Percentiles rank a stretch among this genome's conserved stretches.
Evolutionary conservation across 1,139 yeast species (phyloP).

Genomic region (Candida gigantensis): DNA sequence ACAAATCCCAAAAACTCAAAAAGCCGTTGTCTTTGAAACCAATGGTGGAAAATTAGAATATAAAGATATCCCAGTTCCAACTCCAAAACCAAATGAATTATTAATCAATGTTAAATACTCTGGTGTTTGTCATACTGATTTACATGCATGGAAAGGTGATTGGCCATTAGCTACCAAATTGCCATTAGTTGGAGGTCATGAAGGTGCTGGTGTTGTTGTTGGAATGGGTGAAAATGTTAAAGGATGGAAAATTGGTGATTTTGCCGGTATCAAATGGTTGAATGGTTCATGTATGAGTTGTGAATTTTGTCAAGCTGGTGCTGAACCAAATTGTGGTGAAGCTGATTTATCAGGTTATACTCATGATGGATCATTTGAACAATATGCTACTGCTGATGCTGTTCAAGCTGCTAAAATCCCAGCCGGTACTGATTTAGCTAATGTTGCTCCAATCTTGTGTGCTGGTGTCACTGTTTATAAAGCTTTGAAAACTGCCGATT

Average conservation of each 20-base stretch:
- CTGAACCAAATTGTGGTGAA: slow-evolving; percentile 65
- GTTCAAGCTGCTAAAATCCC: slow-evolving; percentile 83
- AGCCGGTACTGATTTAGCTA: slow-evolving; percentile 67
- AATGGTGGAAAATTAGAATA: slow-evolving; percentile 50
- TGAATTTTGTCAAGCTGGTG: slow-evolving; percentile 65
- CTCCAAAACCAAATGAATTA: slow-evolving; percentile 66
- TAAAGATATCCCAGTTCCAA: slow-evolving; percentile 68
- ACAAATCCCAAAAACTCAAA: slow-evolving; percentile 36
- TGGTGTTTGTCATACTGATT: slow-evolving; percentile 79
- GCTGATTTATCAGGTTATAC: slow-evolving; percentile 78
- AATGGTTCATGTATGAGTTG: slow-evolving; percentile 72
- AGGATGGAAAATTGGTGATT: slow-evolving; percentile 70
- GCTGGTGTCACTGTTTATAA: slow-evolving; percentile 83
- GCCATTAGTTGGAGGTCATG: slow-evolving; percentile 81
- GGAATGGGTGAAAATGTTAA: slow-evolving; percentile 66
- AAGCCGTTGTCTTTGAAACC: slow-evolving; percentile 40
- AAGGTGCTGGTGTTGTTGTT: slow-evolving; percentile 81
- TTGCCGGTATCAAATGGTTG: slow-evolving; percentile 76
- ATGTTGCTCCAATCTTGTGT: slow-evolving; percentile 76
- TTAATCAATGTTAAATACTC: slow-evolving; percentile 70
- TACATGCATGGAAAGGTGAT: slow-evolving; percentile 81
- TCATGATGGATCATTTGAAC: slow-evolving; percentile 80
- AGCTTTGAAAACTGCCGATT: slow-evolving; percentile 69
- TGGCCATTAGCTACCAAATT: slow-evolving; percentile 70
- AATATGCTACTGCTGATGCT: slow-evolving; percentile 82